Evolutionary conservation across 2,329 filamentous ascomycete genomes (phyloP), one percentile per base, ranked within the genome.

Genomic region (Fusarium secorum): DNA sequence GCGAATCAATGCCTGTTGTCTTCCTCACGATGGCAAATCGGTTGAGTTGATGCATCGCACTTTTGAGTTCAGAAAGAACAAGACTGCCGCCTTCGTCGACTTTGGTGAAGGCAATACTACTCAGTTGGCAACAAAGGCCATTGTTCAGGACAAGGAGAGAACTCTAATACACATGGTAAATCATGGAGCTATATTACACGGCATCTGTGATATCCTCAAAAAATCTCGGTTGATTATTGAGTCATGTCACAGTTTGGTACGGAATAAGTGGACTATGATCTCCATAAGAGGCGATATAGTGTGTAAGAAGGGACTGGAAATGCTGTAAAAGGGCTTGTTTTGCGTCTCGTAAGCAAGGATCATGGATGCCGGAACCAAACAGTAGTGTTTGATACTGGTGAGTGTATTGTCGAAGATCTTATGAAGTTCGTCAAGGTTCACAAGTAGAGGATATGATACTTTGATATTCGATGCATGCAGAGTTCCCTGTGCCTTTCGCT

Each of bases 361-460:
- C 5, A n/a, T 14, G 7, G 36, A 13, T 39, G 0, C 1, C 3
- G 11, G 2, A 39, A 9, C 36, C 11, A 39, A 39, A 10, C 7
- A n/a, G 20, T 39, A 14, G 36, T n/a, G 20, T n/a, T 39, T 39
- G 2, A 0, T 39, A n/a, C 36, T 39, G 20, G 0, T 14, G 13
- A 9, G 20, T n/a, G 11, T n/a, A 39, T 39, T 14, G 4, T 35
- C 9, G 36, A 39, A 39, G 36, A n/a, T n/a, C 20, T 39, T 39
- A 14, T 18, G 35, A 20, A 20, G 35, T 36, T 5, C 17, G 3
- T 36, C 10, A 11, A 36, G 17, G 13, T 14, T n/a, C 13, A 39
- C n/a, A 39, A 14, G 8, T 17, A n/a, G 20, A n/a, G 5, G 20
- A n/a, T 39, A 39, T n/a, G 36, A 14, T 9, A 39, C 36, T 14